Evolutionary conservation across 225 moss, liverwort and hornwort genomes (phyloP), one percentile per base, ranked within the genome.

Genomic region (Sphagnum contortum): DNA sequence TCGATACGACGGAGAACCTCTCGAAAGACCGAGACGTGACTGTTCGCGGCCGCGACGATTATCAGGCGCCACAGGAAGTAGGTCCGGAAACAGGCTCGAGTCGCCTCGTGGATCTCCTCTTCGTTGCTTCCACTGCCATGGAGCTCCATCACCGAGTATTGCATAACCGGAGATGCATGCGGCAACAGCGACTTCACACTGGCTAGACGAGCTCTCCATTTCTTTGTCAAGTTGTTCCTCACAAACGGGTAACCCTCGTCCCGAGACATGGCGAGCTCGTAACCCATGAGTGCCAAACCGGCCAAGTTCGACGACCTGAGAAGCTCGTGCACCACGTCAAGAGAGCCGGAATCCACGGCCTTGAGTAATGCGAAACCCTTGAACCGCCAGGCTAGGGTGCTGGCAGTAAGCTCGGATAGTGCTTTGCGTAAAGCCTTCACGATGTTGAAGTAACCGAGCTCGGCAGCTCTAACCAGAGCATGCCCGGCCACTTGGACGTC

Each of bases 401-500:
- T 80, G 48, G 69, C 73, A 4, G 62, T 65, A 2, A 77, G 72
- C 65, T 74, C 72, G 0, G 70, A 72, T 3, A 69, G 80, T 12
- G 74, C 83, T n/a, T 48, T 66, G 8, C 75, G 76, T 6, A 83
- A 8, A 4, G 70, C 69, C 44, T 70, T 66, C 51, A 72, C 76
- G 5, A 79, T 79, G 5, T 74, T 67, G 44, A 76, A 14, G 5
- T 66, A 67, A 3, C 76, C 76, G 2, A 64, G 69, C 67, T 83
- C 76, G 7, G 72, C 61, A 3, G 76, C 83, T 13, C 79, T 66
- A 74, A 70, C 57, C 50, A 83, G 74, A 45, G 83, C 83, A 8
- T 83, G 79, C 3, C 79, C 83, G 5, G 77, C 83, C 2, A 74
- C 72, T 0, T 80, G 72, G 29, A 79, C 83, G 0, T 80, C 83